Conservation (phyloP, 805 yeast species). For the Kluyveromyces nonfermentans region DNA sequence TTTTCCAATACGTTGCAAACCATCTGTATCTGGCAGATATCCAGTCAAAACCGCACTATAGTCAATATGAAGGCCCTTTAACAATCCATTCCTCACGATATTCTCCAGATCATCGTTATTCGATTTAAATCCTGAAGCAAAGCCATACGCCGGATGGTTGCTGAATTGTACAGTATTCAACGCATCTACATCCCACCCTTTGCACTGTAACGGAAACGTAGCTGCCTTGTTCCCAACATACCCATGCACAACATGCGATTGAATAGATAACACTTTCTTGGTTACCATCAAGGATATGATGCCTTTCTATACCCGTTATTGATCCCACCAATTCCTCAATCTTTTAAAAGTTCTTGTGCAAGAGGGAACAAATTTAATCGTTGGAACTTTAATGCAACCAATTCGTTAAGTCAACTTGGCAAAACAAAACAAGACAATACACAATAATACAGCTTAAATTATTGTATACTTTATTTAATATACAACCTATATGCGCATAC, state of each 20-base stretch:
- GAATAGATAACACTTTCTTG: constrained; percentile 42
- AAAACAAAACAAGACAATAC: not conserved
- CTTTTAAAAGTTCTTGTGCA: not conserved
- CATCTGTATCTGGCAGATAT: constrained; percentile 57
- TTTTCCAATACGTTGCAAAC: constrained; percentile 40
- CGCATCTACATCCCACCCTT: constrained; percentile 90
- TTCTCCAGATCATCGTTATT: constrained; percentile 37
- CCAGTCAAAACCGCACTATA: constrained; percentile 74
- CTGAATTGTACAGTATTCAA: constrained; percentile 83
- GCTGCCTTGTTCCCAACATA: constrained; percentile 91
- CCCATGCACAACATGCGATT: constrained; percentile 93
- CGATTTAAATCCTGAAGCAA: constrained; percentile 49
- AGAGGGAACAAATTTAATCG: not conserved
- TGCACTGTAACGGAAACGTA: constrained; percentile 75
- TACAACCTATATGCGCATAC: no score
- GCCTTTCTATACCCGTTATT: not conserved
- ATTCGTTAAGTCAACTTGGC: not conserved
- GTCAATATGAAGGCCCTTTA: constrained; percentile 33
- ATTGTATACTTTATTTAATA: no score
- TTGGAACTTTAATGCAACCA: not conserved
- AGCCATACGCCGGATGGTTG: constrained; percentile 85
- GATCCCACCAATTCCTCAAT: no score
- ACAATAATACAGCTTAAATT: no score
- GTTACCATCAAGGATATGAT: constrained; percentile 2
- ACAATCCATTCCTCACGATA: constrained; percentile 45